Evolutionary conservation across 257 asterid species (phyloP).

Genomic region (Penstemon eatonii): DNA sequence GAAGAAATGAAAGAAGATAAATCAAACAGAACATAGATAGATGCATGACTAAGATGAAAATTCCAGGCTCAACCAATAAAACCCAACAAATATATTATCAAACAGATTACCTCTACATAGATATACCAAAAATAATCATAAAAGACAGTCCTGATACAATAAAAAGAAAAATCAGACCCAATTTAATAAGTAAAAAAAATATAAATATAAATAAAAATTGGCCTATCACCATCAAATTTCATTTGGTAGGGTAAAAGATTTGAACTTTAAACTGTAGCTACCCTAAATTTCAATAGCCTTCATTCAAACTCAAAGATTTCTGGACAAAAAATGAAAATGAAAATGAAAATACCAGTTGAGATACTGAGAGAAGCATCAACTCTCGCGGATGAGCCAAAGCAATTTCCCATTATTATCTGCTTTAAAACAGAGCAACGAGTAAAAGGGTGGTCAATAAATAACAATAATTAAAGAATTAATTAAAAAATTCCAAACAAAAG

Average conservation of each 20-base stretch:
- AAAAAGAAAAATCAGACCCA: background rate
- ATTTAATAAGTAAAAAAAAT: background rate
- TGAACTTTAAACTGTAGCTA: background rate
- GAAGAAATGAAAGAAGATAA: background rate
- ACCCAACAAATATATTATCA: too few species aligned
- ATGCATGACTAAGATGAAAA: too few species aligned
- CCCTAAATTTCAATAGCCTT: too few species aligned
- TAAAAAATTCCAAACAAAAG: background rate
- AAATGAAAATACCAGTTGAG: conserved; percentile 30
- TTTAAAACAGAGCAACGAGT: background rate
- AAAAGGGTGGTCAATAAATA: background rate
- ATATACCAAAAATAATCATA: background rate
- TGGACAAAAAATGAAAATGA: background rate
- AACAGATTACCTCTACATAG: too few species aligned
- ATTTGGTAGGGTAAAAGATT: background rate
- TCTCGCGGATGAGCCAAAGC: conserved; percentile 38
- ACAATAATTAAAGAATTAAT: background rate
- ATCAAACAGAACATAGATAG: too few species aligned
- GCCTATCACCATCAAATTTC: background rate
- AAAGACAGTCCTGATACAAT: background rate
- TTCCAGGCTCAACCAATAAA: too few species aligned
- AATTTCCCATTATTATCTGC: conserved; percentile 38
- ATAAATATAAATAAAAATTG: background rate
- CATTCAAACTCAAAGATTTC: background rate
- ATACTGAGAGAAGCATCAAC: conserved; percentile 35